Evolutionary conservation across 1,284 basidiomycete genomes (phyloP), one percentile per base, ranked within the genome.

Genomic region (Hortiboletus rubellus): DNA sequence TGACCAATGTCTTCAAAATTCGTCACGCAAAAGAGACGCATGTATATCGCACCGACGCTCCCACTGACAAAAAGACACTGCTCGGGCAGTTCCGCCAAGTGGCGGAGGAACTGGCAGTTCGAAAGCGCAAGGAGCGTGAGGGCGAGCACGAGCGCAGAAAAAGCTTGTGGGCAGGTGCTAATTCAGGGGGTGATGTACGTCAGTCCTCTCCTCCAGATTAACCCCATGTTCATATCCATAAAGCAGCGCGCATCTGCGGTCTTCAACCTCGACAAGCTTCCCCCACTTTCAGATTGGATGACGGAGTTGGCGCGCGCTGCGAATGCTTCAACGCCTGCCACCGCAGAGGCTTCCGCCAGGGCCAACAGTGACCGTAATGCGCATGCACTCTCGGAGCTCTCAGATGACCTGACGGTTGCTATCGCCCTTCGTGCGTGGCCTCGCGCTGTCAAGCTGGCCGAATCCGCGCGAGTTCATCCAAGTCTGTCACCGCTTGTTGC

Each of bases 1-100:
- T 98, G 77, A 92, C 88, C 17, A 97, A 98, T 67, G 96, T 97
- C 1, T 91, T 99, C 82, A 98, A 98, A 79, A 88, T 99, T 65
- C 85, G 91, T 63, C 85, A 96, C 53, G 89, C 91, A 9, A 96
- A 96, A 73, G 96, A 98, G 75, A 92, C 90, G 3, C 89, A 93
- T 69, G 94, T 99, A 10, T 98, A 94, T 72, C 85, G 94, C 37
- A 92, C 93, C 1, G 90, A 96, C 59, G 82, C 82, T 7, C 67
- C 85, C 0, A 79, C 87, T 36, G 94, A 98, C 66, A 99, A 99
- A 80, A 94, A 92, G 70, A 80, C 82, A 7, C 78, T 99, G 1
- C 79, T 99, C 17, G 75, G 85, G 1, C 91, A 95, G 53, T 95
- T 98, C 75, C 85, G 94, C 34, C 89, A 92, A 64, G 91, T 96